A percentile compares a stretch with the other conserved stretches of the same genome.
Conservation (phyloP, 805 yeast species). For the Phaffomyces antillensis region DNA sequence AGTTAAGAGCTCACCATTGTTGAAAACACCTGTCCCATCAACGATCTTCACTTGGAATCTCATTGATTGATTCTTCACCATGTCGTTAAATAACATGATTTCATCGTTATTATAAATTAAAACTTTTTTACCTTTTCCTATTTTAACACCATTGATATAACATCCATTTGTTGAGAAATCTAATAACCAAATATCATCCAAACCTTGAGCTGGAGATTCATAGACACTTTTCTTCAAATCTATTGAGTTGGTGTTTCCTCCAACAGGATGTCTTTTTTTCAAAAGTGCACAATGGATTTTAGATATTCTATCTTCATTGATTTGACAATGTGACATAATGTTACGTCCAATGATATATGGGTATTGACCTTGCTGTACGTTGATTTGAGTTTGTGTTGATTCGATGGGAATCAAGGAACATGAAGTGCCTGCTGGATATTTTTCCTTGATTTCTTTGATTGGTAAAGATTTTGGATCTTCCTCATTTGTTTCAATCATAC, state of each 20-base stretch:
- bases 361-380: constrained; percentile 58
- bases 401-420: constrained; percentile 48
- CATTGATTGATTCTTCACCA: constrained; percentile 40
- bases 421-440: constrained; percentile 52
- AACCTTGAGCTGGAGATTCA: constrained; percentile 67
- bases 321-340: constrained; percentile 49
- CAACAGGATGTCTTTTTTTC: constrained; percentile 56
- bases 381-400: constrained; percentile 36
- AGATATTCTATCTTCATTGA: constrained; percentile 73
- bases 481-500: too few relatives aligned
- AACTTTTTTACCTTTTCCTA: constrained; percentile 58
- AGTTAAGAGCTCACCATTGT: constrained; percentile 32
- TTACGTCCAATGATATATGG: constrained; percentile 72
- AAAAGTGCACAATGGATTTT: constrained; percentile 72
- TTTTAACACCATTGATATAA: constrained; percentile 49
- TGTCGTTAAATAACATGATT: constrained; percentile 61
- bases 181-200: constrained; percentile 72
- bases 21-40: constrained; percentile 60
- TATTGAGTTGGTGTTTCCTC: constrained; percentile 9
- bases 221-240: constrained; percentile 32
- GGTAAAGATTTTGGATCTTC: constrained; percentile 1
- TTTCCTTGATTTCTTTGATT: neutral
- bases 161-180: constrained; percentile 81
- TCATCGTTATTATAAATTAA: constrained; percentile 59
- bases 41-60: constrained; percentile 46